Evolutionary conservation across 768 basidiomycete species (phyloP).

Genomic region (Phlebiopsis gigantea): DNA sequence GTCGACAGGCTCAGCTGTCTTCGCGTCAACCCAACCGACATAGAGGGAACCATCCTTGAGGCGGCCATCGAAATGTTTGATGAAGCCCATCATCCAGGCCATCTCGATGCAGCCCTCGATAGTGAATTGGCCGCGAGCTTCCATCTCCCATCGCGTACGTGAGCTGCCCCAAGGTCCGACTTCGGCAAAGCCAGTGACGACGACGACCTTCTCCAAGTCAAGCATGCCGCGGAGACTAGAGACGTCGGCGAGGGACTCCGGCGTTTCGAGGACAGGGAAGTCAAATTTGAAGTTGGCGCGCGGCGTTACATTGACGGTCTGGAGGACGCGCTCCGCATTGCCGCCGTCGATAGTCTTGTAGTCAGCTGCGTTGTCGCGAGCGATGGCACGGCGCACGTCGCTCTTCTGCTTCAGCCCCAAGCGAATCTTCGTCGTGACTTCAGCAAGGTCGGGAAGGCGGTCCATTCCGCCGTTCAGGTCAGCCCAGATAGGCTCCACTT

Average conservation of each 20-base stretch:
- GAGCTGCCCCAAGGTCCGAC: conserved; percentile 98
- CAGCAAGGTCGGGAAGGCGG: conserved; percentile 90
- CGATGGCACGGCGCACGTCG: conserved; percentile 88
- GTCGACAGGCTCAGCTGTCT: conserved; percentile 89
- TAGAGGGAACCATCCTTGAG: conserved; percentile 88
- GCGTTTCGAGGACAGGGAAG: conserved; percentile 80
- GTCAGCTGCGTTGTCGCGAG: conserved; percentile 93
- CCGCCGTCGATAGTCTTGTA: conserved; percentile 87
- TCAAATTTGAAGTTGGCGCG: conserved; percentile 98
- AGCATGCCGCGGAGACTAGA: conserved; percentile 79
- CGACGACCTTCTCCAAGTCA: conserved; percentile 93
- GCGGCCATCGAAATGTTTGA: conserved; percentile 98
- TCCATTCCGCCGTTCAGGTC: conserved; percentile 99
- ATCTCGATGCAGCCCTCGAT: conserved; percentile 99
- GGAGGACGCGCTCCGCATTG: conserved; percentile 87
- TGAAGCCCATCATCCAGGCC: conserved; percentile 99
- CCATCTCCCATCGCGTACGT: conserved; percentile 99
- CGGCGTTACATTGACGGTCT: conserved; percentile 89
- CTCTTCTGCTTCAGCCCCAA: conserved; percentile 76
- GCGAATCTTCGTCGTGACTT: conserved; percentile 86
- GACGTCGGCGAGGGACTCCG: conserved; percentile 68
- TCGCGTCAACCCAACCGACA: conserved; percentile 98
- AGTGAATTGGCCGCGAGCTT: conserved; percentile 93
- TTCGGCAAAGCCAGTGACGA: conserved; percentile 95
- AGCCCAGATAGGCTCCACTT: conserved; percentile 99